A percentile compares a stretch with the other conserved stretches of the same genome.
phyloP scores from a whole-genome alignment of 1,139 yeast species.

The Magnusiomyces suaveolens region DNA sequence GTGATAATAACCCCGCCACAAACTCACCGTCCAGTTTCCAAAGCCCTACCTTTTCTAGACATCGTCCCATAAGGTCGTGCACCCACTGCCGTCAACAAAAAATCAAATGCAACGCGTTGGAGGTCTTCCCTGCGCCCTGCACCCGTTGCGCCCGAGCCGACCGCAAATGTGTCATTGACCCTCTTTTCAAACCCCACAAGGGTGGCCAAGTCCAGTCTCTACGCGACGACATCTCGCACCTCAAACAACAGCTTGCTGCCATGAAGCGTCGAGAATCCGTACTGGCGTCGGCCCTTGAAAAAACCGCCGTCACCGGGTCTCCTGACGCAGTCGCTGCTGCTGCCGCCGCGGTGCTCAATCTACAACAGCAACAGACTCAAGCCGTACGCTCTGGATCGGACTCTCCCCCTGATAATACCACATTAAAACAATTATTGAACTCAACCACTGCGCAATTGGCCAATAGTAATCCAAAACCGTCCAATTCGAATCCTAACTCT shows the following conservation, averaged over 20 bases:
- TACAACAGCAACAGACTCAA: constrained; percentile 1
- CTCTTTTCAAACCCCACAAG: constrained; percentile 81
- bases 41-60: neutral
- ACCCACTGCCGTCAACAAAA: constrained; percentile 93
- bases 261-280: constrained; percentile 47
- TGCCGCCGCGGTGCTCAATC: constrained; percentile 1
- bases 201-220: constrained; percentile 82
- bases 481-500: neutral
- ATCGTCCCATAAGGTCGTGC: constrained; percentile 80
- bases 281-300: constrained; percentile 21
- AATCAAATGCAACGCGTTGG: constrained; percentile 85
- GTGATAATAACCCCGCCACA: neutral
- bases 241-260: constrained; percentile 68
- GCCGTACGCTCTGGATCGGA: neutral
- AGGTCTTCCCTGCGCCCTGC: constrained; percentile 74
- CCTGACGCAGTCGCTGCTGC: constrained; percentile 3
- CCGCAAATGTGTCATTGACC: constrained; percentile 79
- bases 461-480: neutral
- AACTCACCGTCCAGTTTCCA: neutral
- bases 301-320: constrained; percentile 17
- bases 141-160: constrained; percentile 73
- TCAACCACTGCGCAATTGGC: neutral
- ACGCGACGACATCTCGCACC: constrained; percentile 74
- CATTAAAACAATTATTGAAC: neutral
- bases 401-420: neutral